A percentile compares a stretch with the other conserved stretches of the same genome.
These are phyloP conservation scores for Monosporascus sp. DNA, from an alignment of 2,329 filamentous ascomycete genomes.

Conservation along the genomic window DNA sequence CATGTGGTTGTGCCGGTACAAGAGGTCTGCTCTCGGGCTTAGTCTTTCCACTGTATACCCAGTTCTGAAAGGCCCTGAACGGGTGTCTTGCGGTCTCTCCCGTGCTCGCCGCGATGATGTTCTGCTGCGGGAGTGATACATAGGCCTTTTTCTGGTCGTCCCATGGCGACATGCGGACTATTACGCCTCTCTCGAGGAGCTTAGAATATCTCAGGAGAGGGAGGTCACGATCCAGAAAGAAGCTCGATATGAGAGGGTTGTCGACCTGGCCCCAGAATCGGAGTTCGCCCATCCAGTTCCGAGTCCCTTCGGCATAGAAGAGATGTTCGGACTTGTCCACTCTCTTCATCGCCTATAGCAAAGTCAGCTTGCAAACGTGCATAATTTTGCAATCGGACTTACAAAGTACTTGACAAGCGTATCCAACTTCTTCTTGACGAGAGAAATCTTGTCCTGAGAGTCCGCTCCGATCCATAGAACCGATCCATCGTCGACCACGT, in stretches of 20 bases:
- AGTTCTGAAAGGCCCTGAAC: conserved; percentile 7
- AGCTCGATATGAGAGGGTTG: conserved; percentile 6
- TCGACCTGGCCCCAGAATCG: conserved; percentile 11
- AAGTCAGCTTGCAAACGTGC: conserved; percentile 3
- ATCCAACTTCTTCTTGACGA: conserved; percentile 15
- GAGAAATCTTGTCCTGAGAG: background rate
- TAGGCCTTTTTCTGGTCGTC: background rate
- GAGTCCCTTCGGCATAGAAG: conserved; percentile 15
- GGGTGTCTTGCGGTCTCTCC: background rate
- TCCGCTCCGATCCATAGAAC: conserved; percentile 17
- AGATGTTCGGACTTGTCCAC: conserved; percentile 7
- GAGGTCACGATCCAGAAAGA: conserved; percentile 15
- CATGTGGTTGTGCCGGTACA: too few species aligned
- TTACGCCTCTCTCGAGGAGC: conserved; percentile 13
- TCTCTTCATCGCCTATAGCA: background rate
- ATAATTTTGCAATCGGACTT: conserved; percentile 4
- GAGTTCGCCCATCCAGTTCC: conserved; percentile 8
- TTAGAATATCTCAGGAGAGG: conserved; percentile 5
- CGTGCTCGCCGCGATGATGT: background rate
- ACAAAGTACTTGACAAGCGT: conserved; percentile 15
- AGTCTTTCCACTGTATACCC: background rate
- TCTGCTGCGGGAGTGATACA: background rate
- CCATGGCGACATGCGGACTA: conserved; percentile 2
- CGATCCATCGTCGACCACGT: conserved; percentile 4
- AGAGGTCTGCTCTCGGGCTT: too few species aligned